These are phyloP conservation scores for Chytridium lagenaria DNA, from an alignment of 371 early-diverging fungal genomes.

Conservation along the genomic window DNA sequence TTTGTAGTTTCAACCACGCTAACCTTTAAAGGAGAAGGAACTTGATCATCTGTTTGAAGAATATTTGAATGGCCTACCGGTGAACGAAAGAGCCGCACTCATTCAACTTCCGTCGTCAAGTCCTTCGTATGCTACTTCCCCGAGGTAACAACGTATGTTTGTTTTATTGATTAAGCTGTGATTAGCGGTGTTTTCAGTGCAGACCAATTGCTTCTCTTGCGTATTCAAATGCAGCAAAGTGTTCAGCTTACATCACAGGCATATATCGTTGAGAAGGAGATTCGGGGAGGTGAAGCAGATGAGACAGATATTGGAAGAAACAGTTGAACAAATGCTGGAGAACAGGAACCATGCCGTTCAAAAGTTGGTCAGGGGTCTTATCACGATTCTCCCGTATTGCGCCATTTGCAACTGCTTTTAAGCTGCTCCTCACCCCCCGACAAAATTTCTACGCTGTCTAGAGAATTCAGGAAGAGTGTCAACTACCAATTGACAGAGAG, in stretches of 20 bases:
- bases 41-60: background rate
- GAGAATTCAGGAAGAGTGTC: background rate
- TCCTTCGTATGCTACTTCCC: background rate
- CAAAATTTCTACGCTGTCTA: background rate
- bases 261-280: slow-evolving; percentile 18
- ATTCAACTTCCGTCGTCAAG: background rate
- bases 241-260: slow-evolving; percentile 31
- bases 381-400: slow-evolving; percentile 2
- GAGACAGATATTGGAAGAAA: slow-evolving; percentile 29
- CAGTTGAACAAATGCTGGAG: slow-evolving; percentile 9
- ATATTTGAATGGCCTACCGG: background rate
- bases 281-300: slow-evolving; percentile 20
- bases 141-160: no score
- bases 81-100: background rate
- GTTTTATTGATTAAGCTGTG: no score
- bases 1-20: background rate
- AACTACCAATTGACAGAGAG: background rate
- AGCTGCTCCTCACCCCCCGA: background rate
- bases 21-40: background rate
- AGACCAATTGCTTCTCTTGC: slow-evolving; percentile 21
- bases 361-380: slow-evolving; percentile 9
- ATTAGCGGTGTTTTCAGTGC: slow-evolving; percentile 28
- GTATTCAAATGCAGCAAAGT: slow-evolving; percentile 26
- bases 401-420: slow-evolving; percentile 1
- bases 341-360: background rate